These are phyloP conservation scores for Globisporangium perplexum DNA, from an alignment of 352 stramenopile genomes.

Conservation along the genomic window DNA sequence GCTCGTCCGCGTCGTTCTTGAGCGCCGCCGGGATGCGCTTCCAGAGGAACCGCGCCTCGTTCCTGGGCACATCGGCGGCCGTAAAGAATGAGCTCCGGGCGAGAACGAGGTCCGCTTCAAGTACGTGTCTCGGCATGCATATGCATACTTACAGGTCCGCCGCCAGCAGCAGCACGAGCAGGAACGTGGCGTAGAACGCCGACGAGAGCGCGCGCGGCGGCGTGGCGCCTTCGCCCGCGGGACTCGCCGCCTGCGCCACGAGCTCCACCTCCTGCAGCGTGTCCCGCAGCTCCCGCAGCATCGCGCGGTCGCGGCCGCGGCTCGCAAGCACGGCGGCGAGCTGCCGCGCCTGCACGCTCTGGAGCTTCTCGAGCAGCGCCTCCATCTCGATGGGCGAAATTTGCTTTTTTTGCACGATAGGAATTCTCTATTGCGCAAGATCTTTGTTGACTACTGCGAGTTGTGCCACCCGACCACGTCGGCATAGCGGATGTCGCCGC, in stretches of 20 bases:
- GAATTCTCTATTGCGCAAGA: not conserved
- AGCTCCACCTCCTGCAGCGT: conserved; percentile 55
- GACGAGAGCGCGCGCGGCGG: conserved; percentile 26
- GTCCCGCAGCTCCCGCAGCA: conserved; percentile 29
- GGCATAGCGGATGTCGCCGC: conserved; percentile 90
- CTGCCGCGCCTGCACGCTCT: conserved; percentile 32
- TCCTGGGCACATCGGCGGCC: conserved; percentile 18
- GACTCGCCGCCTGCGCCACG: conserved; percentile 27
- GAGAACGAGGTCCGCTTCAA: not conserved
- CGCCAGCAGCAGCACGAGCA: conserved; percentile 48
- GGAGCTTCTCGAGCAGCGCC: conserved; percentile 34
- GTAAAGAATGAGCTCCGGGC: not conserved
- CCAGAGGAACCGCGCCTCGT: conserved; percentile 72
- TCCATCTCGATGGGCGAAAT: no score
- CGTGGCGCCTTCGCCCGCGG: not conserved
- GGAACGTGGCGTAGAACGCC: conserved; percentile 52
- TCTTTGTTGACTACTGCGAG: conserved; percentile 1
- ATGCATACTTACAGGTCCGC: conserved; percentile 36
- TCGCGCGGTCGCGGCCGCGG: conserved; percentile 15
- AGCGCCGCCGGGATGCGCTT: conserved; percentile 43
- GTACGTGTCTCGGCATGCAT: not conserved
- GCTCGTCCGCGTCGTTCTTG: conserved; percentile 37
- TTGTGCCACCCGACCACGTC: conserved; percentile 92
- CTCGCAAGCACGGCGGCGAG: conserved; percentile 24
- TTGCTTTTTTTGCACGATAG: not conserved